Conservation (phyloP, 345 rosid genomes). For the Arabidopsis suecica region DNA sequence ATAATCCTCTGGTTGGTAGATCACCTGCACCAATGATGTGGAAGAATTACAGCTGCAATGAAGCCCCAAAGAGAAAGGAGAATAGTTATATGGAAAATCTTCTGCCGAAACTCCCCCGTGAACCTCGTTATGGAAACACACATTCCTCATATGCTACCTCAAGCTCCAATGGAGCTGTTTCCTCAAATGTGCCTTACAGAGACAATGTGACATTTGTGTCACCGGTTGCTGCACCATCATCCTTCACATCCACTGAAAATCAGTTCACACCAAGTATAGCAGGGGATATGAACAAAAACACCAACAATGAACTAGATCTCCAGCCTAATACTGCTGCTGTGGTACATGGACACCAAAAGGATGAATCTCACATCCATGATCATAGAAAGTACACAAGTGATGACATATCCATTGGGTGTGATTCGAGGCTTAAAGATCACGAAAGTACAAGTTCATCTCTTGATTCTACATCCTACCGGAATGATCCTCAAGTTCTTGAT, state of each 20-base stretch:
- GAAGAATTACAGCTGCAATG: conserved; percentile 87
- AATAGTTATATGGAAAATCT: conserved; percentile 69
- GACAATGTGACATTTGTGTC: conserved; percentile 52
- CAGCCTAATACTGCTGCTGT: conserved; percentile 44
- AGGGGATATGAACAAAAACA: conserved; percentile 49
- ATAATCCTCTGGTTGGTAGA: conserved; percentile 60
- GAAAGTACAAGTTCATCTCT: conserved; percentile 71
- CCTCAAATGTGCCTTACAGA: conserved; percentile 48
- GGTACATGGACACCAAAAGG: conserved; percentile 47
- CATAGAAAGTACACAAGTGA: conserved; percentile 60
- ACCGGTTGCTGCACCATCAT: conserved; percentile 49
- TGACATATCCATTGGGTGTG: conserved; percentile 54
- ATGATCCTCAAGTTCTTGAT: conserved; percentile 71
- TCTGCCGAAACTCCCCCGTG: conserved; percentile 72
- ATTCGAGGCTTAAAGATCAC: conserved; percentile 62
- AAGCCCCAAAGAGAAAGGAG: conserved; percentile 79
- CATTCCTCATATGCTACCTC: conserved; percentile 59
- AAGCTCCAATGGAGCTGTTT: conserved; percentile 51
- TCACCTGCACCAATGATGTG: conserved; percentile 81
- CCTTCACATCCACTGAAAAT: conserved; percentile 48
- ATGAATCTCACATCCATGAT: conserved; percentile 58
- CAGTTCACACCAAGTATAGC: conserved; percentile 47
- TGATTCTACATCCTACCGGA: conserved; percentile 58
- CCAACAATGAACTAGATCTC: conserved; percentile 44
- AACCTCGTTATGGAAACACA: conserved; percentile 62